Conservation (phyloP, 148 eudicot species). For the Pharnaceum exiguum region DNA sequence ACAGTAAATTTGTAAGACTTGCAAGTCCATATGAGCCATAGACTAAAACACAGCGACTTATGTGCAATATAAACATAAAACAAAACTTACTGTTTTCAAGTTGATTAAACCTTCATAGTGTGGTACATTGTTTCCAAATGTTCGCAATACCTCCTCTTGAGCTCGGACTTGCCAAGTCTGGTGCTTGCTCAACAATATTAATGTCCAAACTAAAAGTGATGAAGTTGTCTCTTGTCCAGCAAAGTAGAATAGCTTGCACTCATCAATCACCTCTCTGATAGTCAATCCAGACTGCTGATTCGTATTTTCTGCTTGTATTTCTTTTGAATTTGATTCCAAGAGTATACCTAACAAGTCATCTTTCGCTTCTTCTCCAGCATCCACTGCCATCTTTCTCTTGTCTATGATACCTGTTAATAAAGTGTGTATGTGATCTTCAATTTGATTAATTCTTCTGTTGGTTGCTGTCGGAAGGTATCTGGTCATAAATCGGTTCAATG, state of each 20-base stretch:
- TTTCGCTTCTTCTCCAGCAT: slow-evolving; percentile 1
- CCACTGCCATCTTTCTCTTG: slow-evolving; percentile 15
- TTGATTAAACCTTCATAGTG: slow-evolving; percentile 17
- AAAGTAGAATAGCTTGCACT: slow-evolving; percentile 28
- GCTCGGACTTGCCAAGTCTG: slow-evolving; percentile 33
- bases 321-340: slow-evolving; percentile 7
- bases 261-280: slow-evolving; percentile 18
- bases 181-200: slow-evolving; percentile 24
- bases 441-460: slow-evolving; percentile 13
- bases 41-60: not conserved
- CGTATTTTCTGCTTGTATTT: not conserved
- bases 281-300: not conserved
- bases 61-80: not conserved
- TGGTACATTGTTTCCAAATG: slow-evolving; percentile 19
- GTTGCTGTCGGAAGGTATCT: slow-evolving; percentile 27
- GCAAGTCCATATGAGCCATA: too few species aligned
- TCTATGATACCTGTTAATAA: slow-evolving; percentile 11
- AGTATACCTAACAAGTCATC: slow-evolving; percentile 22
- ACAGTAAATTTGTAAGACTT: not conserved
- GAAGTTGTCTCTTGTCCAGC: slow-evolving; percentile 35
- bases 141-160: slow-evolving; percentile 19
- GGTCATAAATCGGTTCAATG: not conserved
- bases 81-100: slow-evolving; percentile 11
- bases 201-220: slow-evolving; percentile 26
- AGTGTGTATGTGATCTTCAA: not conserved